Conservation (phyloP, 2,329 filamentous ascomycete species). For the Akanthomyces lecanii region DNA sequence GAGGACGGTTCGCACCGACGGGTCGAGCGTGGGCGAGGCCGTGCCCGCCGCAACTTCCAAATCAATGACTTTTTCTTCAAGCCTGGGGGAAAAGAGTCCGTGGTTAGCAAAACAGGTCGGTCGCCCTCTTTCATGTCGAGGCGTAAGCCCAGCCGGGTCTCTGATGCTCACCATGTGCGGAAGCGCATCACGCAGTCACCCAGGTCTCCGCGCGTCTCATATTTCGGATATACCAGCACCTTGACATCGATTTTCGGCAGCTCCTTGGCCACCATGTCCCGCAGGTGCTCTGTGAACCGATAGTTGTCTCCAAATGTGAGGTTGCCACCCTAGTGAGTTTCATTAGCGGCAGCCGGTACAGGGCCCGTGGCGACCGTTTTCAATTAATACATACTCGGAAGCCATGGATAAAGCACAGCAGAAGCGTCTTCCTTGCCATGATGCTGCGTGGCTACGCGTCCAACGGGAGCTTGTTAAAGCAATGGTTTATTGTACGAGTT, state of each 20-base stretch:
- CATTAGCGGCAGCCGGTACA: not conserved
- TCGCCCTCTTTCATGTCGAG: not conserved
- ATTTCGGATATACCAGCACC: conserved; percentile 71
- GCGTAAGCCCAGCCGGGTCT: not conserved
- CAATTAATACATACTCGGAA: conserved; percentile 59
- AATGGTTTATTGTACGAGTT: not conserved
- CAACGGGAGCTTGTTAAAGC: not conserved
- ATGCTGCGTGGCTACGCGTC: not conserved
- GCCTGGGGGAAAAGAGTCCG: conserved; percentile 44
- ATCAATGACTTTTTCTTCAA: conserved; percentile 90
- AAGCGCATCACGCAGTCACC: conserved; percentile 67
- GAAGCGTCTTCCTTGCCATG: conserved; percentile 68
- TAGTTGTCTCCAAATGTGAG: conserved; percentile 66
- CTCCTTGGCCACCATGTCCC: conserved; percentile 56
- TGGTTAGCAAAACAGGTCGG: not conserved
- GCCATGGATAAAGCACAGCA: conserved; percentile 82
- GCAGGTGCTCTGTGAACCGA: conserved; percentile 68
- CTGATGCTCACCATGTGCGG: conserved; percentile 60
- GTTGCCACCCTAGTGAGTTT: conserved; percentile 59
- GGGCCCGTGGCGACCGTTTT: not conserved
- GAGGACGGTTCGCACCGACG: conserved; percentile 75
- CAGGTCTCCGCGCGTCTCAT: conserved; percentile 76
- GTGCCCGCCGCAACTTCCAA: conserved; percentile 80
- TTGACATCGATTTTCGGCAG: conserved; percentile 66
- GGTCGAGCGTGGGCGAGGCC: conserved; percentile 78